Evolutionary conservation across 345 rosid genomes (phyloP), one percentile per base, ranked within the genome.

Genomic region (Melaleuca quinquenervia): DNA sequence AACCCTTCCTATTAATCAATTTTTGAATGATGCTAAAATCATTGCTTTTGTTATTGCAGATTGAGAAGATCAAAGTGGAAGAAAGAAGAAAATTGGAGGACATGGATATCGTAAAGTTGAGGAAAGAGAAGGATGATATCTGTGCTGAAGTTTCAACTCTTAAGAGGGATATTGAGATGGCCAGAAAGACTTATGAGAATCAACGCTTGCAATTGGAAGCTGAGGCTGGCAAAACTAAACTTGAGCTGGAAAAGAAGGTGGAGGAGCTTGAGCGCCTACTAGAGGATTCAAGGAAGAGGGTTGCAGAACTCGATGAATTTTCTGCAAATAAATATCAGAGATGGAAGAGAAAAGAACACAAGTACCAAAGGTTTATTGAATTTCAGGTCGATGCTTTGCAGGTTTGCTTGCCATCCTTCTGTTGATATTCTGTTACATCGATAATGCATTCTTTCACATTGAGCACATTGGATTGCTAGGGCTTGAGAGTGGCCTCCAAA

Each of bases 241-340:
- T 85, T 82, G 91, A 90, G 84, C 84, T 93, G 84, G 96, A 93
- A 88, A 92, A 88, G 90, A 96, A 91, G 92, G 85, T 94, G 62
- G 91, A 91, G 87, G 95, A 94, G 82, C 91, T 92, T 18, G 96
- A 96, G 90, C 51, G 76, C 84, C 90, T 88, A 53, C 89, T 91
- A 44, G 88, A 54, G 26, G 92, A 91, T 84, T 94, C 97, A 74
- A 92, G 88, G 84, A 92, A 89, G 88, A 93, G 90, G 90, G 93
- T 92, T 91, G 89, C 94, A 90, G 97, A 97, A 87, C 94, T 96
- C 7, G 95, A 97, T 89, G 93, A 94, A 70, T 91, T 90, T 83
- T 90, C 94, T 87, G 93, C 94, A 88, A 90, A 93, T 50, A 94
- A 93, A 91, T 90, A 90, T 85, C 92, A 87, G 85, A 92, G 92